Evolutionary conservation across 2,329 filamentous ascomycete genomes (phyloP).

Genomic region (Colletotrichum zoysiae): DNA sequence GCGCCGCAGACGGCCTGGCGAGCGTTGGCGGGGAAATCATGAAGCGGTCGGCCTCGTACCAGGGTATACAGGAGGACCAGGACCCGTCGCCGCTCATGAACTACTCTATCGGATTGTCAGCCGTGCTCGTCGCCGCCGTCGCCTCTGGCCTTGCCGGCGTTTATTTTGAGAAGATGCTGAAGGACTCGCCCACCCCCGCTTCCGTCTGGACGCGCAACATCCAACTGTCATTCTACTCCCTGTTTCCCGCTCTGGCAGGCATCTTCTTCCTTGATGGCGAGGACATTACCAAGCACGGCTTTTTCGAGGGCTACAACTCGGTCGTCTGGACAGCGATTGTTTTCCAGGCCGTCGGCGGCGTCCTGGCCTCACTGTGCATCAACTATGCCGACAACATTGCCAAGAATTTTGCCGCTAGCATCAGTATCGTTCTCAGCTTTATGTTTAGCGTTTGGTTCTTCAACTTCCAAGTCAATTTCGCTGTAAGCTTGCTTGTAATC

Average conservation of each 20-base stretch:
- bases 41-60: constrained; percentile 87
- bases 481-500: constrained; percentile 68
- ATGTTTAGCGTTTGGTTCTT: constrained; percentile 89
- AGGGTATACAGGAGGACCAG: constrained; percentile 82
- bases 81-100: constrained; percentile 72
- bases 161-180: constrained; percentile 91
- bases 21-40: constrained; percentile 45
- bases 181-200: constrained; percentile 80
- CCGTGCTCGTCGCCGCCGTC: constrained; percentile 82
- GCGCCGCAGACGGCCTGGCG: constrained; percentile 55
- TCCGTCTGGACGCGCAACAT: constrained; percentile 92
- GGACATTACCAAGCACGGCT: constrained; percentile 85
- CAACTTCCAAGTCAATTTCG: constrained; percentile 77
- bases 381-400: constrained; percentile 90
- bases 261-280: constrained; percentile 89
- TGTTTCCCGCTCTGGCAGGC: constrained; percentile 89
- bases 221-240: constrained; percentile 92
- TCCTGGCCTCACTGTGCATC: constrained; percentile 81
- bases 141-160: constrained; percentile 89
- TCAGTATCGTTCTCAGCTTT: constrained; percentile 90
- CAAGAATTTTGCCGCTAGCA: constrained; percentile 93
- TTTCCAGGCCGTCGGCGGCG: constrained; percentile 85
- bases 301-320: constrained; percentile 95
- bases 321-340: constrained; percentile 88
- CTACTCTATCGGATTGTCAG: constrained; percentile 80